These are phyloP conservation scores for Rhododendron williamsianum DNA, from an alignment of 148 eudicot species.

Conservation along the genomic window DNA sequence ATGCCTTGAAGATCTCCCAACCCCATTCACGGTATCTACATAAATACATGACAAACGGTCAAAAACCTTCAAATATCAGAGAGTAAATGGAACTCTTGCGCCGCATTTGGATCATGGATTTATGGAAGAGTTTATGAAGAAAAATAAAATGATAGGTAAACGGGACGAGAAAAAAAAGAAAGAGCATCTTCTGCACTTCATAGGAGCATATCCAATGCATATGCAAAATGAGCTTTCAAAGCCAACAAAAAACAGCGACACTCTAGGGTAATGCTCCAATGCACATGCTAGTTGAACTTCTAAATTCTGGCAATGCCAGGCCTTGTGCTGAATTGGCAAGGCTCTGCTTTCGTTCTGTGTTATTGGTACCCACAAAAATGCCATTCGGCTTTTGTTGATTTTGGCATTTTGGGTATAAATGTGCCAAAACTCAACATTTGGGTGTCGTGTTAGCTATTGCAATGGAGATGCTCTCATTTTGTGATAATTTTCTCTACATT, in stretches of 20 bases:
- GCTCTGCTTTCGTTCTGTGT: neutral
- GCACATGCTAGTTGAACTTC: neutral
- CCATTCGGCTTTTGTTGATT: neutral
- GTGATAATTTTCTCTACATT: neutral
- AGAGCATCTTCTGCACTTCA: neutral
- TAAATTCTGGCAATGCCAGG: neutral
- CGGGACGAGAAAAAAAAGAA: too few relatives aligned
- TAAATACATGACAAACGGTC: constrained; percentile 5
- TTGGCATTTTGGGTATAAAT: neutral
- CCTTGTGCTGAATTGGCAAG: neutral
- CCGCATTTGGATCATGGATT: neutral
- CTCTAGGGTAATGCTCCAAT: neutral
- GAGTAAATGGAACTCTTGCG: neutral
- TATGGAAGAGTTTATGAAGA: neutral
- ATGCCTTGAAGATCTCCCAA: constrained; percentile 93
- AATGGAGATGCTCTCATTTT: neutral
- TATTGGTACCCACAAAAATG: neutral
- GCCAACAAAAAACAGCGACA: neutral
- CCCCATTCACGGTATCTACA: constrained; percentile 97
- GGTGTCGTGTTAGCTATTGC: neutral
- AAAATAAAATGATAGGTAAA: neutral
- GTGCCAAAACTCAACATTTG: neutral
- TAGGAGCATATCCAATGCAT: neutral
- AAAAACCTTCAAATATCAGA: neutral
- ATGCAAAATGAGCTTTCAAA: neutral